Percentiles rank a stretch among this genome's conserved stretches.
Evolutionary conservation across 164 flowering plant genomes (phyloP).

Genomic region (Chimonanthus praecox): DNA sequence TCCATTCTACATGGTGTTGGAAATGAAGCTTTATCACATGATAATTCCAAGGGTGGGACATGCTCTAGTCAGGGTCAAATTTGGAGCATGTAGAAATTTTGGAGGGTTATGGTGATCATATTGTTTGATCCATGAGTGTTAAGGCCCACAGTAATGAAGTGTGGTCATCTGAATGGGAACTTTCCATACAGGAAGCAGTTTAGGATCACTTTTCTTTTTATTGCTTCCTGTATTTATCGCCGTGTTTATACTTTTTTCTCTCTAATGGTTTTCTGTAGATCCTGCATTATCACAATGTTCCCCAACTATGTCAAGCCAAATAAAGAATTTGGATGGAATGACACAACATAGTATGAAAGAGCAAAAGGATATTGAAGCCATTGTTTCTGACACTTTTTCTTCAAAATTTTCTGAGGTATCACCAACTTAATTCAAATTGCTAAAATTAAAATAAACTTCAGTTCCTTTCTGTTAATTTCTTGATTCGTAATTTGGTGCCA

Average conservation of each 20-base stretch:
- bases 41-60: too few relatives aligned
- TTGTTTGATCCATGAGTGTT: too few relatives aligned
- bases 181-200: too few relatives aligned
- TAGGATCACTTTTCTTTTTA: too few relatives aligned
- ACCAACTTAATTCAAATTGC: background rate
- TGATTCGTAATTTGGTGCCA: background rate
- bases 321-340: constrained; percentile 16
- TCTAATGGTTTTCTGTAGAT: constrained; percentile 36
- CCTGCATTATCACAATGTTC: constrained; percentile 44
- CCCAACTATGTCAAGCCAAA: constrained; percentile 13
- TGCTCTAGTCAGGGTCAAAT: too few relatives aligned
- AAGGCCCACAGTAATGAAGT: too few relatives aligned
- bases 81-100: too few relatives aligned
- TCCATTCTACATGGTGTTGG: too few relatives aligned
- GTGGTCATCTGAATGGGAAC: too few relatives aligned
- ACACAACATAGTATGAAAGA: constrained; percentile 13
- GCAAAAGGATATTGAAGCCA: constrained; percentile 39
- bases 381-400: constrained; percentile 37
- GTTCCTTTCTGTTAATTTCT: background rate
- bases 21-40: too few relatives aligned
- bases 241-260: background rate
- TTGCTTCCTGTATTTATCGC: background rate
- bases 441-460: background rate
- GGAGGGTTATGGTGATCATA: too few relatives aligned
- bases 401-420: constrained; percentile 55